Evolutionary conservation across 1,139 yeast species (phyloP), one percentile per base, ranked within the genome.

Genomic region (Kodamaea anthophila): DNA sequence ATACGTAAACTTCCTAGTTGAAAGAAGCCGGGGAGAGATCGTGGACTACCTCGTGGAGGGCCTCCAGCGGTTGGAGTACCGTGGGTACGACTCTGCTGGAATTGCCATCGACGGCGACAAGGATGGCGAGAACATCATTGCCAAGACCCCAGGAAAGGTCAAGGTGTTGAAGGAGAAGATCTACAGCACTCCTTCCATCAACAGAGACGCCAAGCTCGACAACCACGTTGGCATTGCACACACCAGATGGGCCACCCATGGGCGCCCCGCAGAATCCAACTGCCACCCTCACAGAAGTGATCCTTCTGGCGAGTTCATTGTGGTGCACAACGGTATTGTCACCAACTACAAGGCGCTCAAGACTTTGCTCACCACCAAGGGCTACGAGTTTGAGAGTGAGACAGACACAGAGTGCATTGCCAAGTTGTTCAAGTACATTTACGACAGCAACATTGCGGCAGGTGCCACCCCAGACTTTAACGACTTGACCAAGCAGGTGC

Each of bases 221-320:
- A 77, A 82, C 57, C 98, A 91, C 53, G 91, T 80, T 37, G 98
- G 95, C 54, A 91, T 93, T 56, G 97, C 98, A 23, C 99, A 93
- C 61, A 93, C 99, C 11, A 82, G 99, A 69, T 93, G 99, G 99
- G 98, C 99, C 28, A 93, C 99, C 26, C 99, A 93, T 60, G 99
- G 99, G 59, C 85, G 80, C 49, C 97, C 97, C 34, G 76, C 74
- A 47, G 76, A 71, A 37, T 53, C 62, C 42, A 93, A 93, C 67
- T 91, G 97, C 57, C 99, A 93, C 55, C 99, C 99, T 31, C 98
- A 91, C 55, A 69, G 93, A 46, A 85, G 96, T 1, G 98, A 86
- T 55, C 70, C 72, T 8, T 59, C 62, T 31, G 82, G 82, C 44
- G 95, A 88, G 55, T 93, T 93, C 51, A 77, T 84, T 22, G 81